Conservation (phyloP, 306 rosid genomes). For the Medicago arabica region DNA sequence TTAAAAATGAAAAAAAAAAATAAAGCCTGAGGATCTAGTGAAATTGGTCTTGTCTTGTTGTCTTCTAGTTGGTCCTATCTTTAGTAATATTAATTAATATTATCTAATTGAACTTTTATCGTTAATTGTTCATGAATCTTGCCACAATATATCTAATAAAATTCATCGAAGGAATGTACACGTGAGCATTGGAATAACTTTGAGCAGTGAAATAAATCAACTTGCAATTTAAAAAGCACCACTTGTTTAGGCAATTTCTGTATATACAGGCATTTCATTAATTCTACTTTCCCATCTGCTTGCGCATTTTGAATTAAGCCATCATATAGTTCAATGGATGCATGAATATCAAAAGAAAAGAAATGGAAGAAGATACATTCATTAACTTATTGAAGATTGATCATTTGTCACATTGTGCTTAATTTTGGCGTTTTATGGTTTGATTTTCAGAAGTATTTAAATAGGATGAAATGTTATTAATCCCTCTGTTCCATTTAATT, state of each 20-base stretch:
- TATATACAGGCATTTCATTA: neutral
- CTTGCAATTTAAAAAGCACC: constrained; percentile 26
- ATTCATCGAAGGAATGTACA: neutral
- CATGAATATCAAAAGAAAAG: neutral
- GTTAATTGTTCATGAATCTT: constrained; percentile 1
- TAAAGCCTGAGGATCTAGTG: constrained; percentile 23
- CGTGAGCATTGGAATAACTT: constrained; percentile 10
- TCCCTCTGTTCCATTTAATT: no score
- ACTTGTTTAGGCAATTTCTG: constrained; percentile 9
- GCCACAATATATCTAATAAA: constrained; percentile 12
- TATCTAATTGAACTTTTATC: neutral
- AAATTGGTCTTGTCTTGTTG: neutral
- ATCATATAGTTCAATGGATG: neutral
- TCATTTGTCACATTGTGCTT: neutral
- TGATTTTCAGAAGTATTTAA: neutral
- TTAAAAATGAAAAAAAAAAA: neutral
- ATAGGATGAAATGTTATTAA: neutral
- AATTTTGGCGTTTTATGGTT: neutral
- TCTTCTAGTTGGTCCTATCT: neutral
- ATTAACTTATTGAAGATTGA: neutral
- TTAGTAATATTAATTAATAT: neutral
- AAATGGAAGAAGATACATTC: neutral
- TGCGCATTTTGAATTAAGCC: neutral
- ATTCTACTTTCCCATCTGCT: neutral
- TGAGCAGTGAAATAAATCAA: constrained; percentile 7